phyloP scores from a whole-genome alignment of 2,329 filamentous ascomycete species.

The Hypoxylon sp. region DNA sequence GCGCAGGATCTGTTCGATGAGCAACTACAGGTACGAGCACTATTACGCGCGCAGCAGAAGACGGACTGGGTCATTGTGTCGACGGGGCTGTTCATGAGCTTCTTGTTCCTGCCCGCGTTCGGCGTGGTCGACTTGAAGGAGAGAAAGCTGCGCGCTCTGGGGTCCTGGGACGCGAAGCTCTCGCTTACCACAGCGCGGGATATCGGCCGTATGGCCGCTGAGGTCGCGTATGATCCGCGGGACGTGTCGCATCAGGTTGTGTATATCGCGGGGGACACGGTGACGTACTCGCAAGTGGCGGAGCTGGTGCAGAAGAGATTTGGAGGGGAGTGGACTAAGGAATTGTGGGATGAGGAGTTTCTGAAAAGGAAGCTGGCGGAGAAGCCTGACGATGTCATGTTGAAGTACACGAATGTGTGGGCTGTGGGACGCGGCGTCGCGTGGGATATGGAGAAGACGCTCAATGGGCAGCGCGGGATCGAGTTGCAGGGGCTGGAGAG shows the following conservation, averaged over 20 bases:
- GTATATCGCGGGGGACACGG: constrained; percentile 68
- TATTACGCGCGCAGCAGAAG: constrained; percentile 63
- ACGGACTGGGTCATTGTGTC: constrained; percentile 75
- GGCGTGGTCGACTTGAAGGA: constrained; percentile 69
- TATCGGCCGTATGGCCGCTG: constrained; percentile 73
- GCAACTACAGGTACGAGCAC: constrained; percentile 70
- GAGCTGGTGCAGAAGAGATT: constrained; percentile 62
- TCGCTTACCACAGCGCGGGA: constrained; percentile 75
- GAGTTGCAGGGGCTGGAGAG: constrained; percentile 57
- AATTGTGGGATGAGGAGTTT: constrained; percentile 61
- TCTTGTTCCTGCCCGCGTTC: constrained; percentile 74
- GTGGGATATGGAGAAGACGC: constrained; percentile 65
- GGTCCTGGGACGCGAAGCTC: constrained; percentile 72
- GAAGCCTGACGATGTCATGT: constrained; percentile 63
- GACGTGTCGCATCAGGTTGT: constrained; percentile 58
- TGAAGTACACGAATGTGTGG: constrained; percentile 70
- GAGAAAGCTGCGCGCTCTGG: constrained; percentile 66
- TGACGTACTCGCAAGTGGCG: constrained; percentile 65
- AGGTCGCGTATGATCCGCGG: constrained; percentile 64
- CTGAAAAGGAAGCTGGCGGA: constrained; percentile 58
- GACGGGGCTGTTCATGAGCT: constrained; percentile 80
- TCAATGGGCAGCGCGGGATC: constrained; percentile 62
- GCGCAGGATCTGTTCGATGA: constrained; percentile 78
- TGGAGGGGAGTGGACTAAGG: constrained; percentile 59
- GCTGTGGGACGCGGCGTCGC: constrained; percentile 65